Conservation (phyloP, 345 rosid genomes). For the Kernera saxatilis region DNA sequence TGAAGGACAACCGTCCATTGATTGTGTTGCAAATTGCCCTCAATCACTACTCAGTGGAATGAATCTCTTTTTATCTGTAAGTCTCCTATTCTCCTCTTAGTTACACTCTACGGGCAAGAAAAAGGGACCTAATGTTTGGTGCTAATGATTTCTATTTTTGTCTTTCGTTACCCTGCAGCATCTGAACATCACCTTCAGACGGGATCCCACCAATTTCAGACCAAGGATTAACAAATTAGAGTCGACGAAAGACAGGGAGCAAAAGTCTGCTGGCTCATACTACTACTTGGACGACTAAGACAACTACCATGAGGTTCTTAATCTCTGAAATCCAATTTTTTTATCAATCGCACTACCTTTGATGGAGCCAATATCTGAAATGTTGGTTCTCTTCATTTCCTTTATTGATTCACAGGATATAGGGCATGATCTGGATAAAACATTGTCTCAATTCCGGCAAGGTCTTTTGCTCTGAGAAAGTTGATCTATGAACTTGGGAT, state of each 20-base stretch:
- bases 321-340: not conserved
- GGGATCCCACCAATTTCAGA: conserved; percentile 89
- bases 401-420: not conserved
- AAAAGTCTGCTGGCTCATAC: conserved; percentile 90
- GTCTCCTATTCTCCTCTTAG: conserved; percentile 20
- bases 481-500: conserved; percentile 3
- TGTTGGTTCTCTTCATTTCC: not conserved
- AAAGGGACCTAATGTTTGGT: not conserved
- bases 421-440: conserved; percentile 5
- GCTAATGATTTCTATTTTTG: not conserved
- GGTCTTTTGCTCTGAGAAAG: conserved; percentile 12
- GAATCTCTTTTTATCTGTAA: conserved; percentile 96
- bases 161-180: conserved; percentile 44
- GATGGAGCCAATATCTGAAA: conserved; percentile 1
- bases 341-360: not conserved
- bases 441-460: conserved; percentile 6
- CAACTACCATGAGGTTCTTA: conserved; percentile 11
- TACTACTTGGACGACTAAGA: conserved; percentile 79
- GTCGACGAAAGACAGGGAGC: conserved; percentile 95
- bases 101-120: not conserved
- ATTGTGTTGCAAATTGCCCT: conserved; percentile 88
- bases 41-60: conserved; percentile 94
- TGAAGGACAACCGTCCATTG: conserved; percentile 86
- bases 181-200: conserved; percentile 84
- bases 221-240: conserved; percentile 96